Percentiles rank a stretch among this genome's conserved stretches.
phyloP scores from a whole-genome alignment of 192 early-diverging fungal genomes.

The Coemansia sp. region DNA sequence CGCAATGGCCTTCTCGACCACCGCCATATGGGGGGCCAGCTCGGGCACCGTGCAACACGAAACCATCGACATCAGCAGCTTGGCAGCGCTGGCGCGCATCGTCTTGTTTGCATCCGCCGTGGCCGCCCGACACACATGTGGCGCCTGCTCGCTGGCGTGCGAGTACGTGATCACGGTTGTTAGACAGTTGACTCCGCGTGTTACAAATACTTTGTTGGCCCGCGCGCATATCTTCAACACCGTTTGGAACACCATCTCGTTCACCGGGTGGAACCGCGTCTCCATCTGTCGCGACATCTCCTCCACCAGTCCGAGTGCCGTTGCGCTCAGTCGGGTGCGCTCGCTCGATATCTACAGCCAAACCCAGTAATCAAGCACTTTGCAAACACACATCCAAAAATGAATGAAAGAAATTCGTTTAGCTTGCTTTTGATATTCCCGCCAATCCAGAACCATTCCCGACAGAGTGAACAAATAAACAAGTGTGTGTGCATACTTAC shows the following conservation, averaged over 20 bases:
- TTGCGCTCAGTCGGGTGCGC: slow-evolving; percentile 71
- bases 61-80: slow-evolving; percentile 60
- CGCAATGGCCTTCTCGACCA: slow-evolving; percentile 47
- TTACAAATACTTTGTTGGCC: slow-evolving; percentile 76
- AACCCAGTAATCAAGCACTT: no score
- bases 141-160: slow-evolving; percentile 57
- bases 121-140: slow-evolving; percentile 59
- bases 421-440: background rate
- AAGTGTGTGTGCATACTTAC: slow-evolving; percentile 38
- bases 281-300: slow-evolving; percentile 62
- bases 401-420: no score
- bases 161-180: slow-evolving; percentile 63
- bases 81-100: slow-evolving; percentile 61
- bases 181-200: slow-evolving; percentile 62
- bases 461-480: background rate
- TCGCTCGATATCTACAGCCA: slow-evolving; percentile 66
- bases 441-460: background rate
- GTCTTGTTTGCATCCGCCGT: slow-evolving; percentile 62
- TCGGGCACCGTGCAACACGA: slow-evolving; percentile 54
- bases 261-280: slow-evolving; percentile 60
- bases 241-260: slow-evolving; percentile 63
- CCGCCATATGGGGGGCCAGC: slow-evolving; percentile 35
- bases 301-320: slow-evolving; percentile 66
- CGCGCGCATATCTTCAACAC: slow-evolving; percentile 67
- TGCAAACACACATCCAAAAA: background rate